phyloP scores from a whole-genome alignment of 305 asterid genomes.

The Solanum chacoense region DNA sequence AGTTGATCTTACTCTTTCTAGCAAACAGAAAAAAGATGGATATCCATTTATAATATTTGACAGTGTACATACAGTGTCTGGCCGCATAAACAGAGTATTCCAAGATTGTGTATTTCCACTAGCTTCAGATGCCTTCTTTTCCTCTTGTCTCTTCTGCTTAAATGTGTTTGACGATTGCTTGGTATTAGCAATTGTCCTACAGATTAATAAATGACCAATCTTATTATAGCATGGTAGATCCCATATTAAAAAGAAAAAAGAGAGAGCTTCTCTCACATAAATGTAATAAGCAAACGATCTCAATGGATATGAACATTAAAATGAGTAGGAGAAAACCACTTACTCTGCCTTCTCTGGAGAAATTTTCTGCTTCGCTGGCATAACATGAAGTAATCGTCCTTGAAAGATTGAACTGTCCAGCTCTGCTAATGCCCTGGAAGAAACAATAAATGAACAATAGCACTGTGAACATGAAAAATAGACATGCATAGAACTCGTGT shows the following conservation, averaged over 20 bases:
- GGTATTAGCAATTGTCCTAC: constrained; percentile 30
- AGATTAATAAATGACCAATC: constrained; percentile 5
- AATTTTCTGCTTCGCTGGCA: constrained; percentile 67
- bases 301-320: not conserved
- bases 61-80: constrained; percentile 66
- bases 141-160: constrained; percentile 60
- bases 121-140: constrained; percentile 78
- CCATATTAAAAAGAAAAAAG: constrained; percentile 3
- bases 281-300: not conserved
- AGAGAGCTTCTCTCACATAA: not conserved
- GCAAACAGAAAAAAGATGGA: not conserved
- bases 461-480: not conserved
- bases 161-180: constrained; percentile 47
- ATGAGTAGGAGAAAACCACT: constrained; percentile 6
- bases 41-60: not conserved
- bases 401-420: constrained; percentile 74
- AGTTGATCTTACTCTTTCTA: not conserved
- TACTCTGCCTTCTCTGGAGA: constrained; percentile 40
- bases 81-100: constrained; percentile 82
- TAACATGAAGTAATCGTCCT: constrained; percentile 88
- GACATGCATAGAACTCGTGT: not conserved
- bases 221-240: not conserved
- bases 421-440: constrained; percentile 71
- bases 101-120: constrained; percentile 80
- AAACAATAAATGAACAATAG: not conserved